Conservation (phyloP, 805 yeast species). For the Ogataea trehalophila region DNA sequence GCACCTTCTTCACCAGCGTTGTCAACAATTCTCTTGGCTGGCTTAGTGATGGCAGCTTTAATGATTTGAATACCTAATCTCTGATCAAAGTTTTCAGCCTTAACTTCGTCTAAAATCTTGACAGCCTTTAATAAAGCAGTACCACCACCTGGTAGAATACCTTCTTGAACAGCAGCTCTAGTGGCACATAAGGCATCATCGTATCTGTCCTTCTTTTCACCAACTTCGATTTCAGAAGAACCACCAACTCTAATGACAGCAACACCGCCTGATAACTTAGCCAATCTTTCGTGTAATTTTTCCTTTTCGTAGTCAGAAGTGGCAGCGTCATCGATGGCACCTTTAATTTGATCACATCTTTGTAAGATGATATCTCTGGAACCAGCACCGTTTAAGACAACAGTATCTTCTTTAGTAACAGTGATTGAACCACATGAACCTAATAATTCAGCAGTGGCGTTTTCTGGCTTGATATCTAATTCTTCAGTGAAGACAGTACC, state of each 20-base stretch:
- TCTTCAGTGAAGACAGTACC: conserved; percentile 93
- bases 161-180: conserved; percentile 98
- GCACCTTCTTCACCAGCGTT: conserved; percentile 98
- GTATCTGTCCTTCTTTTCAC: conserved; percentile 98
- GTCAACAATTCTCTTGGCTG: conserved; percentile 92
- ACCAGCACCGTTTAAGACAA: conserved; percentile 90
- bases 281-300: conserved; percentile 94
- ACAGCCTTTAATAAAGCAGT: conserved; percentile 95
- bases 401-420: conserved; percentile 93
- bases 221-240: conserved; percentile 93
- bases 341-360: conserved; percentile 93
- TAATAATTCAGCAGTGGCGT: conserved; percentile 82
- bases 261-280: conserved; percentile 96
- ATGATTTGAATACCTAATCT: conserved; percentile 93
- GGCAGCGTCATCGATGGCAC: conserved; percentile 64
- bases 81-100: conserved; percentile 89
- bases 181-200: conserved; percentile 98
- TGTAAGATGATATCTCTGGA: conserved; percentile 70
- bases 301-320: conserved; percentile 92
- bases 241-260: conserved; percentile 98
- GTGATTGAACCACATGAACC: conserved; percentile 92
- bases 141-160: conserved; percentile 99
- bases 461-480: conserved; percentile 91
- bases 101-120: conserved; percentile 60
- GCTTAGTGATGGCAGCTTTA: conserved; percentile 87